Evolutionary conservation across 2,329 filamentous ascomycete species (phyloP), one percentile per base, ranked within the genome.

Genomic region (Paraphaeosphaeria sporulosa): DNA sequence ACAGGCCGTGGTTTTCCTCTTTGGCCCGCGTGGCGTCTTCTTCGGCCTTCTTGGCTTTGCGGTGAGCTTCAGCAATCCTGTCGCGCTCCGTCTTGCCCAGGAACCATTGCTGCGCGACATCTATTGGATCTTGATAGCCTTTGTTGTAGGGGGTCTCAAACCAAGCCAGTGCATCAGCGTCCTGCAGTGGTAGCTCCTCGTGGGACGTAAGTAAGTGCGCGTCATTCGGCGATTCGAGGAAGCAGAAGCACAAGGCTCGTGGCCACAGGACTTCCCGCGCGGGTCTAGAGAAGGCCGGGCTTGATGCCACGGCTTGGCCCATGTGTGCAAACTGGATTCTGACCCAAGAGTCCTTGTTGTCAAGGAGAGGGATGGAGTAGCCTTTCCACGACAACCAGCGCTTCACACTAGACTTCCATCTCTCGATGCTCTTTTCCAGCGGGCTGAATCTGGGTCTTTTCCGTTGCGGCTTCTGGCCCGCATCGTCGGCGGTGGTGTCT

Each of bases 21-120:
- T 75, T 76, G 21, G 63, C 64, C 42, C 68, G 70, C 21, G 65
- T 59, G 52, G 85, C 80, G 1, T 81, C 84, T 63, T 81, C 85
- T 25, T 82, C 80, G 25, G 76, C 77, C 66, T 77, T 82, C 15
- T 74, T 70, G 64, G 85, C 79, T 51, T 74, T 71, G 40, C 82
- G 77, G 7, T 72, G 77, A 38, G 79, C 72, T 52, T 76, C 75
- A n/a, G 71, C 34, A 27, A 68, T 54, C 58, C 71, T 76, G 51
- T 78, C 76, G 44, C 76, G 68, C 43, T 76, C 74, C 2, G 67
- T 49, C 52, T 78, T 76, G 8, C 69, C 73, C 15, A 71, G 48
- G 32, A 75, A 78, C 76, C 76, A 79, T 30, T 76, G 68, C 43
- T 77, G 73, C 2, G 76, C 75, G 7, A 70, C 63, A 57, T 77